Evolutionary conservation across 257 asterid species (phyloP), one percentile per base, ranked within the genome.

Genomic region (Lycium ferocissimum): DNA sequence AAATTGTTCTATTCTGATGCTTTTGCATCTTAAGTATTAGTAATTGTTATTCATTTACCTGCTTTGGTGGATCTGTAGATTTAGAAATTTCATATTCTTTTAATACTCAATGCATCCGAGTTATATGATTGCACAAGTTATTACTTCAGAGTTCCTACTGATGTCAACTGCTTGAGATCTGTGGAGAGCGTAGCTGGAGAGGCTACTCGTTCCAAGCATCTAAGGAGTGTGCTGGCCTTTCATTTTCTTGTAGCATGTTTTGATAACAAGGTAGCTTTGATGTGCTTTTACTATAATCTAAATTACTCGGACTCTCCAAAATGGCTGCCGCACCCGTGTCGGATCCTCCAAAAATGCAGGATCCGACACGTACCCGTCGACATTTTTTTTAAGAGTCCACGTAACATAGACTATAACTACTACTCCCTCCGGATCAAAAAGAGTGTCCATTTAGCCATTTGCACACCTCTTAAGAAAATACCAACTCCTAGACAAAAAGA

Each of bases 161-260:
- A 95, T 90, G 86, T 91, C 54, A 95, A 92, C 85, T 94, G 96
- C 90, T 88, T 97, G 94, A 90, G 95, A 88, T 89, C 90, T 81
- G 94, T 97, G 84, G 98, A 94, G 87, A 90, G 94, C 81, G 89
- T 94, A 72, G 79, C 86, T 18, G 98, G 95, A 83, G 86, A 85
- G 65, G 89, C 87, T 87, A 90, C 78, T 70, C 94, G 97, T 62
- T 87, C 92, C 83, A 97, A 95, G 92, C 93, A 92, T 85, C 97
- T 97, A 8, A 89, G 95, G 83, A 91, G 98, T 87, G 87, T 92
- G 45, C 92, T 93, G 83, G 97, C 99, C 80, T 88, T 89, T 73
- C 93, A 90, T 66, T 95, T 94, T 91, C 95, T 97, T 38, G 89
- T 88, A 83, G 83, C 90, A 72, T 88, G 92, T 84, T 91, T 95